Evolutionary conservation across 2,329 filamentous ascomycete genomes (phyloP), one percentile per base, ranked within the genome.

Genomic region (Metarhizium sp.): DNA sequence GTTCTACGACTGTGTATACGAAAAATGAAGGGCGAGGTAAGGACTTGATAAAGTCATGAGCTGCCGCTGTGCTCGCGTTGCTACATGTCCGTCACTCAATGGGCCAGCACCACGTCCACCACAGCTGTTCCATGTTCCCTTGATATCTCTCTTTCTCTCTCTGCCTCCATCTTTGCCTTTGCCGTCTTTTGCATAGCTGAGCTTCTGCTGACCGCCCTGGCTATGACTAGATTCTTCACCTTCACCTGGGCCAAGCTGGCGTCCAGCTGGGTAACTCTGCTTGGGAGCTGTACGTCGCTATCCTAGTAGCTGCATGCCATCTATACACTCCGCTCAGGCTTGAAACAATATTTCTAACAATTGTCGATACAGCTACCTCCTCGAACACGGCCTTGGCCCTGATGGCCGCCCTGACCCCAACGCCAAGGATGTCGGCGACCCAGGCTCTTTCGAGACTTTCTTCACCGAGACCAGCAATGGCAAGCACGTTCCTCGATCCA

Each of bases 181-280:
- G 47, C 13, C 18, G 16, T 45, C 16, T 13, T 30, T 18, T 29
- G 16, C 1, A 20, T 4, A 34, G 20, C 51, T 56, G 6, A 5
- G 20, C 14, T 34, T 42, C 53, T 49, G 51, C 58, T 61, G 40
- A 64, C 60, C 60, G 29, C 30, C 6, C 59, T 43, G 38, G 55
- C 56, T 55, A 54, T 59, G 3, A 25, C 25, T 25, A 84, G 81
- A 78, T 84, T 72, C 76, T 84, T 73, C 81, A 84, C 73, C 73
- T 84, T 69, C 81, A 84, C 69, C 71, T 84, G 65, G 81, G 81
- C 71, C 81, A 88, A 78, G 85, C 85, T 75, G 85, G 85, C 74
- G 82, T 78, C 68, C 85, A 88, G 81, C 82, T 88, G 61, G 85
- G 85, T 68, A 87, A 87, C 78, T 85, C 82, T 69, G 85, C 85